Conservation (phyloP, 306 rosid genomes). For the Corylus avellana region DNA sequence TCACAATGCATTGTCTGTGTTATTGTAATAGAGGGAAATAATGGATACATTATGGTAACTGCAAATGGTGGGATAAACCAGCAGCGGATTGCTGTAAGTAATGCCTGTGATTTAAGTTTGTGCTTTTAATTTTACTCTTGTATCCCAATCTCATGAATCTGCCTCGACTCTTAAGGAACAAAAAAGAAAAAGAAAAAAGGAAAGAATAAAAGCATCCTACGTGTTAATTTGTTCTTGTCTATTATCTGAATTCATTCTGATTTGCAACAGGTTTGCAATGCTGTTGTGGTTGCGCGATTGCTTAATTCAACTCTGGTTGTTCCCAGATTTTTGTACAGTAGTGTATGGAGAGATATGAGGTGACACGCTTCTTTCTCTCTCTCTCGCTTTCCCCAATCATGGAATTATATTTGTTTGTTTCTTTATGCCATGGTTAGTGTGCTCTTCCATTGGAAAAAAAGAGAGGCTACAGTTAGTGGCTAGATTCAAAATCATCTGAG, state of each 20-base stretch:
- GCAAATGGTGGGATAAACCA: conserved; percentile 99
- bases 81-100: conserved; percentile 94
- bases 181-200: too few relatives aligned
- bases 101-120: conserved; percentile 21
- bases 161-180: not conserved
- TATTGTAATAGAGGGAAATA: conserved; percentile 60
- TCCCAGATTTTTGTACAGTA: conserved; percentile 89
- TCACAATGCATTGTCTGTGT: conserved; percentile 32
- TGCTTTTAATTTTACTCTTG: conserved; percentile 6
- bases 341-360: conserved; percentile 96
- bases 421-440: not conserved
- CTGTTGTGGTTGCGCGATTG: conserved; percentile 74
- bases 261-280: conserved; percentile 83
- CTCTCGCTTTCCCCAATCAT: conserved; percentile 12
- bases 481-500: conserved; percentile 6
- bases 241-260: conserved; percentile 25
- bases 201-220: not conserved
- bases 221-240: not conserved
- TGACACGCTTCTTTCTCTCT: conserved; percentile 41
- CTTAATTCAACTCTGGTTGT: conserved; percentile 84
- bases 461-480: conserved; percentile 14
- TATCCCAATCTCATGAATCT: conserved; percentile 24
- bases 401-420: conserved; percentile 12
- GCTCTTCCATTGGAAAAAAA: conserved; percentile 5
- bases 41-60: conserved; percentile 86